Evolutionary conservation across 495 filamentous ascomycete species (phyloP).

Genomic region (Sphaerosporella brunnea): DNA sequence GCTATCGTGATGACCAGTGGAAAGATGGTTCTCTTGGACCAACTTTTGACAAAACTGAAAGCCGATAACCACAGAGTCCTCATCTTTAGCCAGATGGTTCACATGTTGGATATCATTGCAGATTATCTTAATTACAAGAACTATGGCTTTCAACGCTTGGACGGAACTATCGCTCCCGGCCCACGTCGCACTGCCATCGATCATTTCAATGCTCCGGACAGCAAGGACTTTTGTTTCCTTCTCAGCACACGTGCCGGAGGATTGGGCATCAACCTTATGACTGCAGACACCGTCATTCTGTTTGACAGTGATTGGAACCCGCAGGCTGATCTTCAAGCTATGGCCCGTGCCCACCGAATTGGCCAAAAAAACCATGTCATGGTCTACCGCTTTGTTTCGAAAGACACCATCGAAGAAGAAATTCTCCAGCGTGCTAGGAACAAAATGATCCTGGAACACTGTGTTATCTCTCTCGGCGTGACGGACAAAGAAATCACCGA

Average conservation of each 20-base stretch:
- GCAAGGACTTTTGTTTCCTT: constrained; percentile 89
- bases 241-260: constrained; percentile 90
- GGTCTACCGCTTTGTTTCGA: constrained; percentile 86
- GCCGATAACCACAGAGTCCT: constrained; percentile 84
- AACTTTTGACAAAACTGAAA: constrained; percentile 75
- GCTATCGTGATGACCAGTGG: constrained; percentile 88
- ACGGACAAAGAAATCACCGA: constrained; percentile 61
- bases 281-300: constrained; percentile 90
- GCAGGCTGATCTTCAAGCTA: constrained; percentile 92
- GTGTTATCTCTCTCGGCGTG: constrained; percentile 90
- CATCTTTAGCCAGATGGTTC: constrained; percentile 99
- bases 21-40: constrained; percentile 97
- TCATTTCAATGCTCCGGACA: constrained; percentile 89
- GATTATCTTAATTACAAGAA: constrained; percentile 82
- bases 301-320: constrained; percentile 99
- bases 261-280: constrained; percentile 96
- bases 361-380: constrained; percentile 90
- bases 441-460: constrained; percentile 95
- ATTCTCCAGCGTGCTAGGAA: constrained; percentile 88
- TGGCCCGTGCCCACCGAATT: constrained; percentile 95
- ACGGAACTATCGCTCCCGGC: constrained; percentile 78
- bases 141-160: constrained; percentile 80
- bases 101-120: constrained; percentile 87
- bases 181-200: constrained; percentile 83
- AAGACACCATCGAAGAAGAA: constrained; percentile 96